These are phyloP conservation scores for Scheffersomyces illinoinensis DNA, from an alignment of 1,139 yeast species.

Conservation along the genomic window DNA sequence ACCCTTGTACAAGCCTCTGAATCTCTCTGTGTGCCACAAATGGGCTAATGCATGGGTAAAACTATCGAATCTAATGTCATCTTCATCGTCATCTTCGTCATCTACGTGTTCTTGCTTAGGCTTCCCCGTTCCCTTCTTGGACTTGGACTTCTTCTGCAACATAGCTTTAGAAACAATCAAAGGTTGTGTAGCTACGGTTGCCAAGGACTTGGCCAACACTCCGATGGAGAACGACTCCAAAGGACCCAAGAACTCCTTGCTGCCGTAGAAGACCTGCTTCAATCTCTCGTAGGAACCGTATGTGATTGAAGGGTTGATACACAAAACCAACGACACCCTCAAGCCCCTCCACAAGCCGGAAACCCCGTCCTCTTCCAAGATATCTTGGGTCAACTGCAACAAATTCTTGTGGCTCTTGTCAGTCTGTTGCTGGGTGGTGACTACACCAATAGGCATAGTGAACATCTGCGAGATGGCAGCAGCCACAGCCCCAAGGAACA, in stretches of 20 bases:
- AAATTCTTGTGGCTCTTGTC: constrained; percentile 45
- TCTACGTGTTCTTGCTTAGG: constrained; percentile 9
- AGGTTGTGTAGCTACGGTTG: constrained; percentile 82
- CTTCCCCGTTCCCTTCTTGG: constrained; percentile 15
- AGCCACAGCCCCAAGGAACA: constrained; percentile 79
- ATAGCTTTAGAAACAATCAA: constrained; percentile 81
- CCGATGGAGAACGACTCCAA: constrained; percentile 73
- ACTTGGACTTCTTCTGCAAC: constrained; percentile 57
- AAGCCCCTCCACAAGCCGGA: constrained; percentile 84
- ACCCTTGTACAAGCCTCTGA: constrained; percentile 70
- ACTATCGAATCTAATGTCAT: constrained; percentile 41
- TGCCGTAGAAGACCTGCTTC: constrained; percentile 52
- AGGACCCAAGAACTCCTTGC: constrained; percentile 54
- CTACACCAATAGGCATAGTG: constrained; percentile 80
- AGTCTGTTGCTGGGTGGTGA: constrained; percentile 85
- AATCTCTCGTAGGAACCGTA: constrained; percentile 81
- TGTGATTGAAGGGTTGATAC: constrained; percentile 84
- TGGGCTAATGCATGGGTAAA: constrained; percentile 57
- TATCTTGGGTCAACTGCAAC: constrained; percentile 51
- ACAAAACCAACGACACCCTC: constrained; percentile 76
- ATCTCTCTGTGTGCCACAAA: constrained; percentile 52
- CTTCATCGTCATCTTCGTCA: constrained; percentile 27
- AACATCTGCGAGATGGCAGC: constrained; percentile 83
- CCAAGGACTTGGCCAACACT: constrained; percentile 76
- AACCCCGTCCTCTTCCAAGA: constrained; percentile 66